Conservation (phyloP, 2,329 filamentous ascomycete species). For the Boeremia lycopersici region DNA sequence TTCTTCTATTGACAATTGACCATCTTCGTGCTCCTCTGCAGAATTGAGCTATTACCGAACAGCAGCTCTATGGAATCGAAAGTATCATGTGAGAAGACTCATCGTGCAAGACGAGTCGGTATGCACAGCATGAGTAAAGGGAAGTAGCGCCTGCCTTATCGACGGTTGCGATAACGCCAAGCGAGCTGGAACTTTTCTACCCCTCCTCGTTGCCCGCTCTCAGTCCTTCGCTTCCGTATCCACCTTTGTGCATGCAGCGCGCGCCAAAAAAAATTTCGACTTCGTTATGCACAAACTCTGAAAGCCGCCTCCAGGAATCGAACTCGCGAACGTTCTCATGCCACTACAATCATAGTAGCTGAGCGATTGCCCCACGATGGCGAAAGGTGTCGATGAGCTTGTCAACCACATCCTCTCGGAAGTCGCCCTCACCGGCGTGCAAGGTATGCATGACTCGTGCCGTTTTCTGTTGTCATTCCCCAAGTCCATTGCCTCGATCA, state of each 20-base stretch:
- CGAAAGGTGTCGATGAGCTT: slow-evolving; percentile 59
- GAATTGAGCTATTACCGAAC: neutral
- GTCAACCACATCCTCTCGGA: slow-evolving; percentile 64
- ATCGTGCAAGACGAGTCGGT: neutral
- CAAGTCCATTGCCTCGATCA: neutral
- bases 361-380: slow-evolving; percentile 33
- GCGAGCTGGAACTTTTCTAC: slow-evolving; percentile 9
- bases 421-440: slow-evolving; percentile 63
- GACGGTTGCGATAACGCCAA: slow-evolving; percentile 10
- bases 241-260: slow-evolving; percentile 13
- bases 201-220: slow-evolving; percentile 4
- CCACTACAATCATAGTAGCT: neutral
- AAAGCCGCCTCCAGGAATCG: slow-evolving; percentile 8
- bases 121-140: neutral
- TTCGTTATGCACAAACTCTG: neutral
- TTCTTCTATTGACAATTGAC: slow-evolving; percentile 14
- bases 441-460: slow-evolving; percentile 56
- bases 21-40: slow-evolving; percentile 18
- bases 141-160: slow-evolving; percentile 12
- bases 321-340: slow-evolving; percentile 13
- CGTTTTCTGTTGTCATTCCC: neutral
- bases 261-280: slow-evolving; percentile 9
- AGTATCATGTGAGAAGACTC: neutral
- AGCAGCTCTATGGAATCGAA: neutral
- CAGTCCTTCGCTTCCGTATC: slow-evolving; percentile 15